A percentile compares a stretch with the other conserved stretches of the same genome.
Evolutionary conservation across 805 yeast genomes (phyloP).

Genomic region (Myxozyma kluyveri): DNA sequence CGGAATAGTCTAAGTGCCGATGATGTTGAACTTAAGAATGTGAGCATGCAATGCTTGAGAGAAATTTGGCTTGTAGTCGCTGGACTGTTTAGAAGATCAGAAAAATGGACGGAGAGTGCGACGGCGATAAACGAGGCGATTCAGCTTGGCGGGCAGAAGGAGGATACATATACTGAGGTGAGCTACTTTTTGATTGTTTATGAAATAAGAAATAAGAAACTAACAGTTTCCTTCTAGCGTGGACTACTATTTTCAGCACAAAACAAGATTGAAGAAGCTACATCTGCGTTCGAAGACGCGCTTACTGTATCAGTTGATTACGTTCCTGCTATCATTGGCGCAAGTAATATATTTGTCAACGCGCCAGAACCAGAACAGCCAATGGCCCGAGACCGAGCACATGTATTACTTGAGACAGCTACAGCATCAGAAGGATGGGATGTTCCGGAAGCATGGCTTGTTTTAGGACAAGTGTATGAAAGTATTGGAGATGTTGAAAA

Average conservation of each 20-base stretch:
- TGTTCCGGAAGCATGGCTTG: constrained; percentile 26
- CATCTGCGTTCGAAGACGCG: constrained; percentile 27
- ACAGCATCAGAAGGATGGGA: constrained; percentile 25
- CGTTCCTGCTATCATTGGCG: constrained; percentile 27
- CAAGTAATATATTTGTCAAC: constrained; percentile 8
- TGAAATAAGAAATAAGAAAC: not conserved
- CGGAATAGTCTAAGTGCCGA: constrained; percentile 26
- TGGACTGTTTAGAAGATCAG: constrained; percentile 23
- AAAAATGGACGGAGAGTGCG: constrained; percentile 22
- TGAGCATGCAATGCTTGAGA: constrained; percentile 27
- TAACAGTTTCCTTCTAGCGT: constrained; percentile 13
- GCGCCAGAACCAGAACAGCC: constrained; percentile 23
- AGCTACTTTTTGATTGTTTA: not conserved
- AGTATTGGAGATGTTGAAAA: constrained; percentile 11
- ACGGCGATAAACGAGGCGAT: constrained; percentile 27
- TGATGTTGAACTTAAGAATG: constrained; percentile 20
- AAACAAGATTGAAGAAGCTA: constrained; percentile 11
- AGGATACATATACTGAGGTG: constrained; percentile 28
- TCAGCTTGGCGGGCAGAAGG: constrained; percentile 25
- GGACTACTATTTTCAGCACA: constrained; percentile 24
- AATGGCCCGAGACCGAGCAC: constrained; percentile 28
- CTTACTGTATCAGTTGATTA: constrained; percentile 25
- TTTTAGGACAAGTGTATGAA: constrained; percentile 21
- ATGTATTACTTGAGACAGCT: constrained; percentile 22
- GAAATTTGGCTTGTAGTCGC: constrained; percentile 28